phyloP scores from a whole-genome alignment of 768 basidiomycete genomes.

The Podaxis sp. region DNA sequence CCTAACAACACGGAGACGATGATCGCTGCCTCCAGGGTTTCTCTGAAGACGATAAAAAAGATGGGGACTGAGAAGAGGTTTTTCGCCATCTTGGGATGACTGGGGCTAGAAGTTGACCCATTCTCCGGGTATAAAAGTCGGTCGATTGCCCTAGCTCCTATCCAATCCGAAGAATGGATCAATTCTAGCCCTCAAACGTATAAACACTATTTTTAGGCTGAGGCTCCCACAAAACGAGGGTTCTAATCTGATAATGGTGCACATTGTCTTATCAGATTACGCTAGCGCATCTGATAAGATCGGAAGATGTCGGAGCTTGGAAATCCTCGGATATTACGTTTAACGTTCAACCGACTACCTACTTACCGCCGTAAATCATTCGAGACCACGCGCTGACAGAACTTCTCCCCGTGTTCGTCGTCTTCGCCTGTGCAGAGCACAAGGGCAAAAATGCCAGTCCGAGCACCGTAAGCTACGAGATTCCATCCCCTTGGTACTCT shows the following conservation, averaged over 20 bases:
- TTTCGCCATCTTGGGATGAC: constrained; percentile 50
- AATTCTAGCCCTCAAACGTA: neutral
- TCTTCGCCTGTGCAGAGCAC: too few relatives aligned
- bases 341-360: neutral
- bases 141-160: constrained; percentile 7
- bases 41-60: constrained; percentile 96
- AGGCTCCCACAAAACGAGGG: constrained; percentile 1
- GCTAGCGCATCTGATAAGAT: constrained; percentile 14
- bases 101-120: neutral
- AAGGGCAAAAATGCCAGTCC: too few relatives aligned
- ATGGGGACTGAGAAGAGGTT: constrained; percentile 88
- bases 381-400: neutral
- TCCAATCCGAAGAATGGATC: neutral
- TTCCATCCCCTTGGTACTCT: too few relatives aligned
- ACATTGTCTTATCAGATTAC: constrained; percentile 23
- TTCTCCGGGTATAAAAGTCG: constrained; percentile 6
- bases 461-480: too few relatives aligned
- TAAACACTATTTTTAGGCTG: neutral
- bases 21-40: constrained; percentile 90
- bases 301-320: neutral
- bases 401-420: too few relatives aligned
- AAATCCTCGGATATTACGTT: neutral
- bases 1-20: constrained; percentile 91
- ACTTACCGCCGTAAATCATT: neutral
- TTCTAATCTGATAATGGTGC: constrained; percentile 13